Evolutionary conservation across 2,329 filamentous ascomycete species (phyloP).

Genomic region (Monosporascus cannonballus): DNA sequence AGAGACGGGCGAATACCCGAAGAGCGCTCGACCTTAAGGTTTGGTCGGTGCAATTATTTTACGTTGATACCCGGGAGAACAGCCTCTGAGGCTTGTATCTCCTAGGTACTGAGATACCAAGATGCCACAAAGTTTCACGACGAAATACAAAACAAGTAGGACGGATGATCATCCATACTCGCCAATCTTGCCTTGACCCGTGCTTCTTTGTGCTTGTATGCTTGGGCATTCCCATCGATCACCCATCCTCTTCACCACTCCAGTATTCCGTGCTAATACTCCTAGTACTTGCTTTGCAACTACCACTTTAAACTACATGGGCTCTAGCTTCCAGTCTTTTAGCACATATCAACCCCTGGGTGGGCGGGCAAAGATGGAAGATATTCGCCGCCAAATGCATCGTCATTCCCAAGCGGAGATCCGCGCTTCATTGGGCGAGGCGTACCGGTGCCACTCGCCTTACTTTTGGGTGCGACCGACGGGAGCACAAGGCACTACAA

Average conservation of each 20-base stretch:
- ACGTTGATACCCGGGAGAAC: conserved; percentile 23
- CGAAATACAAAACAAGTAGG: conserved; percentile 15
- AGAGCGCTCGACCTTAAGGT: conserved; percentile 8
- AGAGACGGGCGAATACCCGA: conserved; percentile 23
- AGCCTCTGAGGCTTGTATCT: conserved; percentile 15
- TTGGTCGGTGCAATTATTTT: conserved; percentile 18
- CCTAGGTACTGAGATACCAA: conserved; percentile 10
- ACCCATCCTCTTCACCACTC: too few relatives aligned
- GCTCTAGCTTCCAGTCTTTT: too few relatives aligned
- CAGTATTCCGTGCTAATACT: too few relatives aligned
- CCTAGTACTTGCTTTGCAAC: too few relatives aligned
- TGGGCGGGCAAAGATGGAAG: not conserved
- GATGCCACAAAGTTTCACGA: conserved; percentile 3
- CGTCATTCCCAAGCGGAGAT: not conserved
- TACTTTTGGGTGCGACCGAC: conserved; percentile 18
- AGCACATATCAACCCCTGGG: too few relatives aligned
- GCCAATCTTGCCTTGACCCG: not conserved
- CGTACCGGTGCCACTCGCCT: conserved; percentile 23
- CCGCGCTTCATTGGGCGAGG: conserved; percentile 18
- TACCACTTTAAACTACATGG: too few relatives aligned
- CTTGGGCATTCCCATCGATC: too few relatives aligned
- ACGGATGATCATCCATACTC: conserved; percentile 15
- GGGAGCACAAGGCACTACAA: conserved; percentile 17
- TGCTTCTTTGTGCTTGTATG: not conserved
- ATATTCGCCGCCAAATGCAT: not conserved